phyloP scores from a whole-genome alignment of 2,329 filamentous ascomycete species.

The Lasiodiplodia sp. region DNA sequence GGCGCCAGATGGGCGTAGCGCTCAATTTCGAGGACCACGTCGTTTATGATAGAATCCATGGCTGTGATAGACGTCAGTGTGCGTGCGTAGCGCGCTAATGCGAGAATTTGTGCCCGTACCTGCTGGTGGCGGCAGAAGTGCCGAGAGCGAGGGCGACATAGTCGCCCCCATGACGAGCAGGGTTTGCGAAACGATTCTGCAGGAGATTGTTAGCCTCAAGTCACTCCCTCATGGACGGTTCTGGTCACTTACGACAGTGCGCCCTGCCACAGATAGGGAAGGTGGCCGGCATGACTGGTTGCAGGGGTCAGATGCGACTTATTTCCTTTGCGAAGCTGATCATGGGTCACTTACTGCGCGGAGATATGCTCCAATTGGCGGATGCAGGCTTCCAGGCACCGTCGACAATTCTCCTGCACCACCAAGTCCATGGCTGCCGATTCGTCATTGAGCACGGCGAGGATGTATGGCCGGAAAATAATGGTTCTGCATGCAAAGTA shows the following conservation, averaged over 20 bases:
- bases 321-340: slow-evolving; percentile 12
- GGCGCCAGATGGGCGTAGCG: slow-evolving; percentile 77
- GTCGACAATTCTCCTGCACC: slow-evolving; percentile 79
- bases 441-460: slow-evolving; percentile 81
- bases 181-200: slow-evolving; percentile 82
- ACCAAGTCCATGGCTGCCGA: slow-evolving; percentile 73
- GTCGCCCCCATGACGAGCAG: slow-evolving; percentile 84
- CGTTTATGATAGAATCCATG: slow-evolving; percentile 78
- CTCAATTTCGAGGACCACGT: slow-evolving; percentile 78
- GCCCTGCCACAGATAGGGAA: slow-evolving; percentile 87
- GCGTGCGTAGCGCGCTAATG: background rate
- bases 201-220: slow-evolving; percentile 19
- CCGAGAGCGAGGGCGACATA: slow-evolving; percentile 76
- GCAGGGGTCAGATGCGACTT: slow-evolving; percentile 21
- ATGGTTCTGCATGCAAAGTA: slow-evolving; percentile 89
- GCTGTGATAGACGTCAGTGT: slow-evolving; percentile 42
- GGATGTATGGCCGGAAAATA: slow-evolving; percentile 83
- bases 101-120: background rate
- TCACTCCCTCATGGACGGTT: background rate
- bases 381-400: slow-evolving; percentile 81
- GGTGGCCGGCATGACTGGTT: slow-evolving; percentile 76
- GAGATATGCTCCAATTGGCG: slow-evolving; percentile 80
- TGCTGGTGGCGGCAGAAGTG: slow-evolving; percentile 63
- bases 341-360: slow-evolving; percentile 68
- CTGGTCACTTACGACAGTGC: slow-evolving; percentile 61